Base-by-base conservation (phyloP, 306 rosid species). In the Inga leiocalycina region DNA sequence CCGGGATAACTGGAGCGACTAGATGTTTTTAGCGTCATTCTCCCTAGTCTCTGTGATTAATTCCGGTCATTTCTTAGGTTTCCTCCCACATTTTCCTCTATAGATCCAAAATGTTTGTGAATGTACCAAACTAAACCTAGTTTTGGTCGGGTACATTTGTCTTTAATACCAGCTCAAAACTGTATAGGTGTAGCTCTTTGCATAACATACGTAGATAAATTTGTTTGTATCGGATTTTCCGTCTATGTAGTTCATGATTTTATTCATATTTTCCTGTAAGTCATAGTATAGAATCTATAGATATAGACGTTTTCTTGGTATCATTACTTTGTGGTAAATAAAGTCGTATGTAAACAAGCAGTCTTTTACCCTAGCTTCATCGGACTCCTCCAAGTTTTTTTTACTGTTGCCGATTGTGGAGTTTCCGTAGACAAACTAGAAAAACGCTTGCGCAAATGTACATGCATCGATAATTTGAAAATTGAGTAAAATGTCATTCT, bases 1-100 rank as follows among this genome's bases (percentile, higher is more conserved):
- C 80, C 88, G 83, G 87, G 98, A 96, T 86, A 90, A 82, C 85
- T 96, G 97, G 98, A 96, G 99, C 59, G 92, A 77, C 87, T 96
- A 86, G 83, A 88, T 64, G 52, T 78, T 35, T 17, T 79, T 49
- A 79, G 35, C 75, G 35, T 43, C 73, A 65, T 44, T 49, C 37
- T 27, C 59, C 34, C 70, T 76, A 14, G 11, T 45, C 39, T 76
- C 79, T 37, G 30, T 12, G 35, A 22, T 44, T 43, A 20, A 5
- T 46, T 45, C 1, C 7, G 37, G 20, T 61, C 67, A 61, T 61
- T 8, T 71, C 35, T 27, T 62, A 16, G 59, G 20, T 17, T 14
- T 0, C n/a, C 3, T 4, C 13, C 11, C n/a, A 34, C 13, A 4
- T 8, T 59, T 44, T 69, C 79, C 59, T 41, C 74, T 65, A 46